Conservation (phyloP, 177 flowering plant species). For the Vitis hybrid region DNA sequence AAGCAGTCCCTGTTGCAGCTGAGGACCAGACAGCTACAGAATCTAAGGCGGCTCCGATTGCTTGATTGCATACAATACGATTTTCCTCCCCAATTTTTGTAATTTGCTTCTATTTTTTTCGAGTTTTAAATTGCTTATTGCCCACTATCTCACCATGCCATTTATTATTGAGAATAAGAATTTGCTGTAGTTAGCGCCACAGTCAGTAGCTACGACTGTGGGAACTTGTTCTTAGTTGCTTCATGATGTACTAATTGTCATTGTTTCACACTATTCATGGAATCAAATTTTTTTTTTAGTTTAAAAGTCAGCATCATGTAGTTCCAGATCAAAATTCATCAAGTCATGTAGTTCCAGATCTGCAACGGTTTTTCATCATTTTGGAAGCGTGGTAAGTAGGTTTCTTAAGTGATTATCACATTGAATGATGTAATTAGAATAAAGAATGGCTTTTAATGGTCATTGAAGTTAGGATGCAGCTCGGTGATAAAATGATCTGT, state of each 20-base stretch:
- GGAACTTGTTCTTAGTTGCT: constrained; percentile 5
- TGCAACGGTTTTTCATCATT: too few relatives aligned
- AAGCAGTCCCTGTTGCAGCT: constrained; percentile 24
- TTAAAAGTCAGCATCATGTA: not conserved
- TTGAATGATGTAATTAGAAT: too few relatives aligned
- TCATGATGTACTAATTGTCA: constrained; percentile 12
- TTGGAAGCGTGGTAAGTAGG: too few relatives aligned
- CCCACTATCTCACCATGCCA: constrained; percentile 7
- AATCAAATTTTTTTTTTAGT: not conserved
- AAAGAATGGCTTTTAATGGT: too few relatives aligned
- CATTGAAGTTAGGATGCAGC: too few relatives aligned
- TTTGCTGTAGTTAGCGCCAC: constrained; percentile 9
- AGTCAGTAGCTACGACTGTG: not conserved
- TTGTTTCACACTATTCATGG: constrained; percentile 3
- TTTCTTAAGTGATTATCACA: too few relatives aligned
- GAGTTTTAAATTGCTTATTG: constrained; percentile 9
- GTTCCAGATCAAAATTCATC: not conserved
- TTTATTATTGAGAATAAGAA: constrained; percentile 26
- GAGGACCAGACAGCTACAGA: constrained; percentile 37
- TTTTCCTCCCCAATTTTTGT: not conserved
- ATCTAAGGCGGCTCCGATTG: constrained; percentile 34
- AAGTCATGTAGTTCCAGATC: too few relatives aligned
- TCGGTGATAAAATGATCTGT: too few relatives aligned
- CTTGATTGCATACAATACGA: constrained; percentile 18
- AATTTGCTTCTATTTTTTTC: not conserved